phyloP scores from a whole-genome alignment of 495 filamentous ascomycete species.

The Halenospora varia region DNA sequence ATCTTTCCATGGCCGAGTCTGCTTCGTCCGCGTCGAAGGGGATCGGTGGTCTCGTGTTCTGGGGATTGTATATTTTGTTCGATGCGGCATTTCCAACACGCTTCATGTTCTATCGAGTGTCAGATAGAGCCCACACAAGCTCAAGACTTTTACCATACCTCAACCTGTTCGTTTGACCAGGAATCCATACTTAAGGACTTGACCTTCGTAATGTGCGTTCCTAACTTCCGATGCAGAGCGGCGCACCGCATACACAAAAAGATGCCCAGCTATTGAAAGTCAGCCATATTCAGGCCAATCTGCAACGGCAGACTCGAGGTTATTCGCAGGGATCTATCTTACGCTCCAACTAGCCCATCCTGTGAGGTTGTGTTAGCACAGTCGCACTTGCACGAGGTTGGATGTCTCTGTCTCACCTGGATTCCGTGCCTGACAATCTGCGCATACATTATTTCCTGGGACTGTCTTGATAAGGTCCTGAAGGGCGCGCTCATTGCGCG shows the following conservation, averaged over 20 bases:
- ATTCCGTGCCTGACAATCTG: constrained; percentile 87
- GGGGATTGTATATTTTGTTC: constrained; percentile 85
- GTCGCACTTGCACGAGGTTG: neutral
- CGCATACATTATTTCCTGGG: constrained; percentile 90
- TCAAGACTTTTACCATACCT: constrained; percentile 51
- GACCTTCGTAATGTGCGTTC: constrained; percentile 96
- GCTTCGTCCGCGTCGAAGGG: constrained; percentile 88
- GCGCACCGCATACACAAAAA: constrained; percentile 99
- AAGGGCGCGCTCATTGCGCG: constrained; percentile 88
- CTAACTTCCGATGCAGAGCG: constrained; percentile 90
- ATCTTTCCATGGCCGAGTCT: constrained; percentile 88
- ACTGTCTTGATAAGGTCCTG: constrained; percentile 86
- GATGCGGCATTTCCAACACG: constrained; percentile 79
- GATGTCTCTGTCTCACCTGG: constrained; percentile 62
- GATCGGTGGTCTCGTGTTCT: constrained; percentile 71
- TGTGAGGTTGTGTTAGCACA: constrained; percentile 33
- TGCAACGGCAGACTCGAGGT: neutral
- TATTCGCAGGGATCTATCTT: constrained; percentile 36
- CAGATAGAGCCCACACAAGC: constrained; percentile 20
- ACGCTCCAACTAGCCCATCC: constrained; percentile 99
- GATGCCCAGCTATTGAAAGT: constrained; percentile 67
- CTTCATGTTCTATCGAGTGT: constrained; percentile 72
- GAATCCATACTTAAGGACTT: constrained; percentile 98
- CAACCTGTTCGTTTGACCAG: constrained; percentile 93
- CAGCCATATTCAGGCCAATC: constrained; percentile 2